These are phyloP conservation scores for Plasmodiophora brassicae DNA, from an alignment of 208 protist species.

Conservation along the genomic window DNA sequence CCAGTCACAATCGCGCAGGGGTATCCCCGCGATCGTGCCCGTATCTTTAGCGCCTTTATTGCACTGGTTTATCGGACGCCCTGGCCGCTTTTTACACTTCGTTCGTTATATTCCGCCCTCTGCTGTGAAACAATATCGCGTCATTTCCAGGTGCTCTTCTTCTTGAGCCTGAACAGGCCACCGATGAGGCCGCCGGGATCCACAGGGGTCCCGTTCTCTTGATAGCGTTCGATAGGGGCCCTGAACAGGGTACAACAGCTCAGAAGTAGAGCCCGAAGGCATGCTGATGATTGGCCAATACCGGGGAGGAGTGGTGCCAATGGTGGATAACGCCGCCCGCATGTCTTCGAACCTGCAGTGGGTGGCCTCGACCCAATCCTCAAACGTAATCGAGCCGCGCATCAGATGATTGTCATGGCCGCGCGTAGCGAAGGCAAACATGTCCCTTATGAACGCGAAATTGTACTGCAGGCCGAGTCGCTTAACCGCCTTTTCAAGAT, in stretches of 20 bases:
- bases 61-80: too few species aligned
- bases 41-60: too few species aligned
- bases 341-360: neutral
- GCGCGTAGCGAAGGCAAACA: neutral
- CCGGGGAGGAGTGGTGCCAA: neutral
- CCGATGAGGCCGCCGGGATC: conserved; percentile 4
- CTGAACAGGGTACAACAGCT: too few species aligned
- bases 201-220: neutral
- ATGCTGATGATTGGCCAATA: neutral
- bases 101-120: too few species aligned
- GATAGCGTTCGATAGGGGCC: neutral
- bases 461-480: neutral
- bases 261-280: neutral
- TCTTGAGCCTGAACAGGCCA: conserved; percentile 12
- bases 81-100: too few species aligned
- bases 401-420: neutral
- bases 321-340: neutral
- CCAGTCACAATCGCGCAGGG: too few species aligned
- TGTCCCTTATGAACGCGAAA: neutral
- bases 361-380: conserved; percentile 23
- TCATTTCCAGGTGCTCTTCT: neutral
- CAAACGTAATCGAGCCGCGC: neutral
- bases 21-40: too few species aligned
- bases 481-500: neutral
- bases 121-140: too few species aligned